These are phyloP conservation scores for Cytospora schulzeri DNA, from an alignment of 2,329 filamentous ascomycete genomes.

Conservation along the genomic window DNA sequence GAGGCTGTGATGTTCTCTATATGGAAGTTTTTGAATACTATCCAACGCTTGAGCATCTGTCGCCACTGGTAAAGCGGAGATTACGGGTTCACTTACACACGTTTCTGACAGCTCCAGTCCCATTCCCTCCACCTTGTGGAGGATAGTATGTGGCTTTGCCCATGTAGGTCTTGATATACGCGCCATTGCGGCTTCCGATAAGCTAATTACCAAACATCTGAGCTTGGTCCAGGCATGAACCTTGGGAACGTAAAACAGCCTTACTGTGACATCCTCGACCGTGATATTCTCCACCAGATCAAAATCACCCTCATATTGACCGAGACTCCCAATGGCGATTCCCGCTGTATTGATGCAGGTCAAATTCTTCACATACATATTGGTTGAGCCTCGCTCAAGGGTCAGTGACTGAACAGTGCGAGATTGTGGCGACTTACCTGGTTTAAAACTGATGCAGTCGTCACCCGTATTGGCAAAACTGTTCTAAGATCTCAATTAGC, in stretches of 20 bases:
- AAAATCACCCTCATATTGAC: constrained; percentile 13
- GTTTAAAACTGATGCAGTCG: constrained; percentile 16
- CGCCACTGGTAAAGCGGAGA: background rate
- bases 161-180: constrained; percentile 20
- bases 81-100: background rate
- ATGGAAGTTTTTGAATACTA: constrained; percentile 16
- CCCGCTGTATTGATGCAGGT: constrained; percentile 15
- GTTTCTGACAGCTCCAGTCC: constrained; percentile 17
- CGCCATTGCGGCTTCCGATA: constrained; percentile 15
- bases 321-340: constrained; percentile 15
- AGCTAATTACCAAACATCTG: constrained; percentile 2
- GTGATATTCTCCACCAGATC: constrained; percentile 17
- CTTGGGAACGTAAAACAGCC: background rate
- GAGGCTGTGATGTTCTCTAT: constrained; percentile 19
- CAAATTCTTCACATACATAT: constrained; percentile 9
- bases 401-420: background rate
- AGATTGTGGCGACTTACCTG: constrained; percentile 1
- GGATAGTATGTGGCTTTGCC: constrained; percentile 18
- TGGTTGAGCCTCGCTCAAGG: constrained; percentile 5
- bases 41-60: background rate
- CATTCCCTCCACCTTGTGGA: constrained; percentile 17
- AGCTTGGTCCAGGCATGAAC: background rate
- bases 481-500: background rate
- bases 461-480: constrained; percentile 10
- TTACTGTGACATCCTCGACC: constrained; percentile 14